phyloP scores from a whole-genome alignment of 75 land plant genomes.

The Pinus taeda region DNA sequence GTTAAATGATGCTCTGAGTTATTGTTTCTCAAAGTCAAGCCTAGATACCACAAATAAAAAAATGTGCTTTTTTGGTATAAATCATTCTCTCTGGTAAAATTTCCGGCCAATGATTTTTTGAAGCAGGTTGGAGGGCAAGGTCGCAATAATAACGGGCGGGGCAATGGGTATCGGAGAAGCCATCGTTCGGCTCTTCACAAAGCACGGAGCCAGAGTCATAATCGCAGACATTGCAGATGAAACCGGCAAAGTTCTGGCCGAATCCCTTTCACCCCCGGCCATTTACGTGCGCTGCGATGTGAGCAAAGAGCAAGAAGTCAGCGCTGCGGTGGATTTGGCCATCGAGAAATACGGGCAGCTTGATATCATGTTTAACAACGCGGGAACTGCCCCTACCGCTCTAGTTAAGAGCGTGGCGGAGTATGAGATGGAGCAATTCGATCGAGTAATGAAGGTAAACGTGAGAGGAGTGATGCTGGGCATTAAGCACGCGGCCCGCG shows the following conservation, averaged over 20 bases:
- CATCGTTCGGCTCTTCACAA: slow-evolving; percentile 13
- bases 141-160: slow-evolving; percentile 36
- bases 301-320: slow-evolving; percentile 26
- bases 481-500: slow-evolving; percentile 57
- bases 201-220: slow-evolving; percentile 24
- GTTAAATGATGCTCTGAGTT: too few relatives aligned
- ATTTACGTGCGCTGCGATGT: slow-evolving; percentile 43
- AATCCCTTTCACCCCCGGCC: slow-evolving; percentile 12
- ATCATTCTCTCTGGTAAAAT: too few relatives aligned
- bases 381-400: slow-evolving; percentile 30
- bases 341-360: slow-evolving; percentile 19
- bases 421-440: slow-evolving; percentile 36
- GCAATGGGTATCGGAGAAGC: slow-evolving; percentile 31
- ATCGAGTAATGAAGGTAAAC: slow-evolving; percentile 43
- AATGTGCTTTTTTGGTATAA: too few relatives aligned
- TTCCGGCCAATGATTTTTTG: not conserved
- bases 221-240: slow-evolving; percentile 32
- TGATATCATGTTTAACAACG: slow-evolving; percentile 46
- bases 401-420: slow-evolving; percentile 20
- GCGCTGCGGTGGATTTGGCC: slow-evolving; percentile 22
- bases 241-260: slow-evolving; percentile 13
- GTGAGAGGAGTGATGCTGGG: slow-evolving; percentile 43
- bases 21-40: too few relatives aligned
- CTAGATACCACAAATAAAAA: too few relatives aligned
- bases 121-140: slow-evolving; percentile 22